Conservation (phyloP, 2,329 filamentous ascomycete species). For the Scopulariopsis brevicaulis region DNA sequence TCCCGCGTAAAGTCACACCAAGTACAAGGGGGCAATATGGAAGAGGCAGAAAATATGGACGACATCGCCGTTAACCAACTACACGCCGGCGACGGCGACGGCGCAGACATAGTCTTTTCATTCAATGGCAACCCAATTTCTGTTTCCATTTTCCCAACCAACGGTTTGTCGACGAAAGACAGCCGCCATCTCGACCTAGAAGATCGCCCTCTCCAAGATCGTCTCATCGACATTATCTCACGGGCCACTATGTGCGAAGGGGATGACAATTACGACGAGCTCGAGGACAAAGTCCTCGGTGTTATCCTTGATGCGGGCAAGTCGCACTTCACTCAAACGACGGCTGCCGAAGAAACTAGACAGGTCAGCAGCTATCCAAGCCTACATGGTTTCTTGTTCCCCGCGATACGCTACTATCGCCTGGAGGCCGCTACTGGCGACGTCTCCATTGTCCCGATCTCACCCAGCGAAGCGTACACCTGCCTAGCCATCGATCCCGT, state of each 20-base stretch:
- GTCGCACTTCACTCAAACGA: not conserved
- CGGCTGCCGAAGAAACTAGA: not conserved
- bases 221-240: conserved; percentile 10
- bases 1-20: not conserved
- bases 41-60: conserved; percentile 4
- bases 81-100: conserved; percentile 11
- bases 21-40: not conserved
- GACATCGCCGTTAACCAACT: conserved; percentile 8
- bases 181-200: not conserved
- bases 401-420: too few relatives aligned
- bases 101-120: conserved; percentile 13
- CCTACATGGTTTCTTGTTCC: not conserved
- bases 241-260: conserved; percentile 7
- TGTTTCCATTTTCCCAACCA: conserved; percentile 10
- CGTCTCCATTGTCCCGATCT: too few relatives aligned
- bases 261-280: not conserved
- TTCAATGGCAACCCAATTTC: conserved; percentile 11
- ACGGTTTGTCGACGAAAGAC: conserved; percentile 6
- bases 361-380: not conserved
- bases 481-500: too few relatives aligned
- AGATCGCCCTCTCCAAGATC: conserved; percentile 8
- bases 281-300: conserved; percentile 9
- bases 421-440: too few relatives aligned
- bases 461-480: too few relatives aligned
- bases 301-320: conserved; percentile 6